phyloP scores from a whole-genome alignment of 225 moss, liverwort and hornwort species.

The Neckera pumila region DNA sequence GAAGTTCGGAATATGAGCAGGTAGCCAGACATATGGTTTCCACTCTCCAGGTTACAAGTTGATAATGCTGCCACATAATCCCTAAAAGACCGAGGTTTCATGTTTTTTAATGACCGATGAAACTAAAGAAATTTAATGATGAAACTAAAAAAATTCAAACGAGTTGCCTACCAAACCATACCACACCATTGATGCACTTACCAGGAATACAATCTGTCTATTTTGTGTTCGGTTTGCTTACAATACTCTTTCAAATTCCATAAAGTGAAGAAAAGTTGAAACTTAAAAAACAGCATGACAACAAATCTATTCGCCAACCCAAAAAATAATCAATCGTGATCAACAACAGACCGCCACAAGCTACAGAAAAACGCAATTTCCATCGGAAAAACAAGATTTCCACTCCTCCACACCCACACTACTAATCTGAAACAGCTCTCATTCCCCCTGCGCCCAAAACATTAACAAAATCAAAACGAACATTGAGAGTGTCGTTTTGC shows the following conservation, averaged over 20 bases:
- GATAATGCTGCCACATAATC: neutral
- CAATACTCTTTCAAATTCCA: too few relatives aligned
- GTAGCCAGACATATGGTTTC: neutral
- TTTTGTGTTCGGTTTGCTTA: neutral
- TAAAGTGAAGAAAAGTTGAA: neutral
- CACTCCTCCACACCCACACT: neutral
- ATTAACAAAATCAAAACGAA: neutral
- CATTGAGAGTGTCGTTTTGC: neutral
- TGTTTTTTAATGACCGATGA: neutral
- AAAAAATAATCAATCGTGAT: neutral
- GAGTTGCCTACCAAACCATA: neutral
- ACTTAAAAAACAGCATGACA: neutral
- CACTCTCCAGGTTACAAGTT: neutral
- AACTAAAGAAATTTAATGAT: neutral
- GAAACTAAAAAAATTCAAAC: neutral
- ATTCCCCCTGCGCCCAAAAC: neutral
- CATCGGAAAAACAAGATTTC: neutral
- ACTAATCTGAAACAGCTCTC: neutral
- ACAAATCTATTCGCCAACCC: neutral
- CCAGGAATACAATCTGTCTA: neutral
- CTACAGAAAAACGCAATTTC: neutral
- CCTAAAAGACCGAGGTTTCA: neutral
- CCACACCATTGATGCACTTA: neutral
- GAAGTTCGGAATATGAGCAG: neutral
- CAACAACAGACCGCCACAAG: neutral